Evolutionary conservation across 2,329 filamentous ascomycete species (phyloP).

Genomic region (Alternaria incomplexa): DNA sequence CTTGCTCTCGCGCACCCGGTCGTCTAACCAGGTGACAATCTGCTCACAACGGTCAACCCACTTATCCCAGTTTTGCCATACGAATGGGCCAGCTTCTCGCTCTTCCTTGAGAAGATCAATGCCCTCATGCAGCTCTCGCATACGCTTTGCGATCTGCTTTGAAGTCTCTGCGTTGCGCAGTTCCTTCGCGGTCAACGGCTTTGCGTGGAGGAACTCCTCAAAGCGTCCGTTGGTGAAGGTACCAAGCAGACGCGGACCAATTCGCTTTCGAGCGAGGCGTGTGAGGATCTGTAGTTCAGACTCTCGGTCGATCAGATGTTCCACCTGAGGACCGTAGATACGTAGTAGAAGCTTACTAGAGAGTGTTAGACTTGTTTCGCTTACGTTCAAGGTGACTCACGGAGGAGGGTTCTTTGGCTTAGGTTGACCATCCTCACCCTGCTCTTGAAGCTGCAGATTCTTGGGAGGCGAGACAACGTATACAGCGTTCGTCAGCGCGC

Average conservation of each 20-base stretch:
- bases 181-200: slow-evolving; percentile 76
- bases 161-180: slow-evolving; percentile 83
- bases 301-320: slow-evolving; percentile 93
- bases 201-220: slow-evolving; percentile 90
- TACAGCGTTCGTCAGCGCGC: slow-evolving; percentile 93
- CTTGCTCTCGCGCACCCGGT: slow-evolving; percentile 59
- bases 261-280: slow-evolving; percentile 87
- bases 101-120: slow-evolving; percentile 85
- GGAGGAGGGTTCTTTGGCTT: slow-evolving; percentile 58
- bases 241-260: slow-evolving; percentile 87
- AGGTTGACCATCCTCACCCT: slow-evolving; percentile 46
- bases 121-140: slow-evolving; percentile 94
- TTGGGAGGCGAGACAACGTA: slow-evolving; percentile 89
- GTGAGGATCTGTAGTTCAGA: slow-evolving; percentile 86
- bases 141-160: slow-evolving; percentile 93
- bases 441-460: slow-evolving; percentile 56
- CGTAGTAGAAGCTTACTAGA: slow-evolving; percentile 80
- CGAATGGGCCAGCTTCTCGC: slow-evolving; percentile 76
- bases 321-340: slow-evolving; percentile 93
- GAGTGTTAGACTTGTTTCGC: slow-evolving; percentile 14
- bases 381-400: slow-evolving; percentile 48
- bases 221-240: slow-evolving; percentile 96
- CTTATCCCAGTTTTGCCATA: slow-evolving; percentile 94
- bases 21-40: slow-evolving; percentile 64
- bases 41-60: slow-evolving; percentile 76